Evolutionary conservation across 2,329 filamentous ascomycete species (phyloP).

Genomic region (Xylaria sp.): DNA sequence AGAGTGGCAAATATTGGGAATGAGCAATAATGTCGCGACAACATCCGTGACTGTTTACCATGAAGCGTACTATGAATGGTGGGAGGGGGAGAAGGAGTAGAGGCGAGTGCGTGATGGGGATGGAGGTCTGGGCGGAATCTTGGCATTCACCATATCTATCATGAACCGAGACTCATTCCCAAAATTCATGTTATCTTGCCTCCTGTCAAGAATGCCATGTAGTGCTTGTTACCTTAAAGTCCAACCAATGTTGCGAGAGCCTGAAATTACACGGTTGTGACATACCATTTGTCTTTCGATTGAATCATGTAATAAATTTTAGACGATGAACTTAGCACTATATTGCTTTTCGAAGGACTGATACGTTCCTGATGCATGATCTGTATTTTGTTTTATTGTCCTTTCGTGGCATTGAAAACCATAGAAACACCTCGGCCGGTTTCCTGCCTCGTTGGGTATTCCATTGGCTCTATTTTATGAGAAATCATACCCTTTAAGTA

Average conservation of each 20-base stretch:
- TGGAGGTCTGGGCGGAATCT: not conserved
- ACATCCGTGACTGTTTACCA: not conserved
- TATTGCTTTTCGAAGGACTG: not conserved
- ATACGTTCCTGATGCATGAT: constrained; percentile 9
- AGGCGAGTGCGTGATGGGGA: not conserved
- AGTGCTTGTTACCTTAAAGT: not conserved
- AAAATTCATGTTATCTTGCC: not conserved
- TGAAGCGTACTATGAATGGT: not conserved
- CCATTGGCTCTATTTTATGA: constrained; percentile 23
- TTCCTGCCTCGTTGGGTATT: constrained; percentile 12
- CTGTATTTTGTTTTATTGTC: constrained; percentile 15
- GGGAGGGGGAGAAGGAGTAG: not conserved
- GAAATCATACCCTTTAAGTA: constrained; percentile 14
- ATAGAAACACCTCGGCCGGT: not conserved
- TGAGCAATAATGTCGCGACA: not conserved
- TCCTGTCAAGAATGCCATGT: not conserved
- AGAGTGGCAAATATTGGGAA: not conserved
- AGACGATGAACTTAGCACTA: not conserved
- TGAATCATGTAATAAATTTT: not conserved
- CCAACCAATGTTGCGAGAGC: not conserved
- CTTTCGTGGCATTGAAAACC: constrained; percentile 7
- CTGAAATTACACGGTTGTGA: constrained; percentile 1
- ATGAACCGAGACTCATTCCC: not conserved
- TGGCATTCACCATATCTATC: constrained; percentile 7
- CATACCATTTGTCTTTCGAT: not conserved